These are phyloP conservation scores for Fusarium sp. DNA, from an alignment of 2,329 filamentous ascomycete genomes.

Conservation along the genomic window DNA sequence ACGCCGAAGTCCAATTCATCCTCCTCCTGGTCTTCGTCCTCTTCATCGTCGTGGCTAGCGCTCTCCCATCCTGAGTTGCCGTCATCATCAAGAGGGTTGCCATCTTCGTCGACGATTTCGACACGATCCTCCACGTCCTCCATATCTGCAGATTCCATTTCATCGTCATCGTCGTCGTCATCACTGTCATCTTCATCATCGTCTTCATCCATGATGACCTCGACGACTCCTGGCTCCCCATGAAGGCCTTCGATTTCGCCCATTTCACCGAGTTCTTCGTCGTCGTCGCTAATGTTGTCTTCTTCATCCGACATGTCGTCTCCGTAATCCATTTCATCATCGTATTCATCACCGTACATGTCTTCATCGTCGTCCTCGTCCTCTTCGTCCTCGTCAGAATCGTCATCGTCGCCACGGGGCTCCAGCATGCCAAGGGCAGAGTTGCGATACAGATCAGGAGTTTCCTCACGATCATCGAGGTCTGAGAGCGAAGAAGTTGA, in stretches of 20 bases:
- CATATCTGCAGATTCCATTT: conserved; percentile 59
- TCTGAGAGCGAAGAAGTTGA: conserved; percentile 92
- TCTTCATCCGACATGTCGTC: conserved; percentile 86
- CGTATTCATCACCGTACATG: conserved; percentile 93
- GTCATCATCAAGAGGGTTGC: conserved; percentile 70
- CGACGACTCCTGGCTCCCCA: conserved; percentile 72
- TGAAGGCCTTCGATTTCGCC: conserved; percentile 84
- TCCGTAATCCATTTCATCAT: conserved; percentile 91
- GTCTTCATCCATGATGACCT: conserved; percentile 83
- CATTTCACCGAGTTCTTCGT: conserved; percentile 85
- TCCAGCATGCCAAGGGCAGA: conserved; percentile 96
- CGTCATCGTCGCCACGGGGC: conserved; percentile 82
- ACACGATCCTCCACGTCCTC: conserved; percentile 67
- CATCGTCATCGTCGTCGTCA: conserved; percentile 66
- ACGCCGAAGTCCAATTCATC: conserved; percentile 69
- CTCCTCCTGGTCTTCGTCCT: conserved; percentile 65
- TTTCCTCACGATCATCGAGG: conserved; percentile 89
- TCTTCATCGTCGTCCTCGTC: conserved; percentile 87
- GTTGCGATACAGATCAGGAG: conserved; percentile 96
- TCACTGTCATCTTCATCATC: conserved; percentile 75
- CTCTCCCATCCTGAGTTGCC: conserved; percentile 73
- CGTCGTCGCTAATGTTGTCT: conserved; percentile 90
- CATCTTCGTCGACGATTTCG: conserved; percentile 74
- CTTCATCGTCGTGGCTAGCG: conserved; percentile 67
- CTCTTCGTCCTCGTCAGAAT: conserved; percentile 79